These are phyloP conservation scores for Cyclospora cayetanensis DNA, from an alignment of 169 alveolate genomes.

Conservation along the genomic window DNA sequence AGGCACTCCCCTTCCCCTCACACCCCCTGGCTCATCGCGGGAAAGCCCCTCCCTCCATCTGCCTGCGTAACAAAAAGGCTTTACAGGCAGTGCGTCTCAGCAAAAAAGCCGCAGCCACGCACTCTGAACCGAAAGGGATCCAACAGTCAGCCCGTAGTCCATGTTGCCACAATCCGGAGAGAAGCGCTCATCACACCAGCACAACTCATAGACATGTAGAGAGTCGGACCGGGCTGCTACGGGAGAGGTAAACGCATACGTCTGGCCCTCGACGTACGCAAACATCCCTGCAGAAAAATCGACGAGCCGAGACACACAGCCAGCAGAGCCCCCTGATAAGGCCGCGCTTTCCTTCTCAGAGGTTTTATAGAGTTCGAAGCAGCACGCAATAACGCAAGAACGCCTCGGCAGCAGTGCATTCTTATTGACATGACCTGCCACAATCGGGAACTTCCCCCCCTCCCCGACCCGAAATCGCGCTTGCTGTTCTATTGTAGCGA, in stretches of 20 bases:
- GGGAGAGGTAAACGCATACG: background rate
- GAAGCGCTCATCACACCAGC: conserved; percentile 56
- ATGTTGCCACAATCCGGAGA: conserved; percentile 19
- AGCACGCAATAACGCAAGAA: background rate
- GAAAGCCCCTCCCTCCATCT: background rate
- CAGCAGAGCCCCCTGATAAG: too few relatives aligned
- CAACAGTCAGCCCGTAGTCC: conserved; percentile 15
- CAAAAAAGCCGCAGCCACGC: background rate
- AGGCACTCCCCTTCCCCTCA: background rate
- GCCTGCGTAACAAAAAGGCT: background rate
- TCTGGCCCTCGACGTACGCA: background rate
- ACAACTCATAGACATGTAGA: conserved; percentile 5
- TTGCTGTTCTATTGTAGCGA: too few relatives aligned
- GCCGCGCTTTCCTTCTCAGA: too few relatives aligned
- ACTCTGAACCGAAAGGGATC: conserved; percentile 45
- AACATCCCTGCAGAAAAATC: conserved; percentile 17
- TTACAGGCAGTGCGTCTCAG: background rate
- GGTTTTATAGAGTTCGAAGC: background rate
- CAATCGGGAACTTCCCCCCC: background rate
- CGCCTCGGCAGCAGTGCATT: background rate
- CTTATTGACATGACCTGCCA: background rate
- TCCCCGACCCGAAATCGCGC: background rate
- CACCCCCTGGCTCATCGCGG: background rate
- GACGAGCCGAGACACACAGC: too few relatives aligned
- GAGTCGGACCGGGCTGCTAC: background rate